A percentile compares a stretch with the other conserved stretches of the same genome.
These are phyloP conservation scores for Limtongia smithiae DNA, from an alignment of 805 yeast genomes.

Conservation along the genomic window DNA sequence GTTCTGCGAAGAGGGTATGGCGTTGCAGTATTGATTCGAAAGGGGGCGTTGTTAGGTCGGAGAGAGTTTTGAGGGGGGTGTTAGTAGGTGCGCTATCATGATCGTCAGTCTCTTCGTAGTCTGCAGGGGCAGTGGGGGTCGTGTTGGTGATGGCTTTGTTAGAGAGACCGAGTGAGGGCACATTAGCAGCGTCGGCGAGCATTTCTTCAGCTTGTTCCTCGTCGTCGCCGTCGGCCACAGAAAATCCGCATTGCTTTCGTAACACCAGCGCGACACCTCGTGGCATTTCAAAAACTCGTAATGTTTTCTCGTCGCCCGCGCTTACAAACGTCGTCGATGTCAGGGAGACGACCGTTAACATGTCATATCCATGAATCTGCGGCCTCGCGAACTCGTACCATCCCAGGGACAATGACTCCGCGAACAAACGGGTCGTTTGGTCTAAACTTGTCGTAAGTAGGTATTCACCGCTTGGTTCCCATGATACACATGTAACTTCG, in stretches of 20 bases:
- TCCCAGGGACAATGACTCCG: slow-evolving; percentile 48
- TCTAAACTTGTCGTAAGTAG: slow-evolving; percentile 55
- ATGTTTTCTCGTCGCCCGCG: slow-evolving; percentile 92
- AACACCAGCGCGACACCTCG: slow-evolving; percentile 66
- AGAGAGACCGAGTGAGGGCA: slow-evolving; percentile 90
- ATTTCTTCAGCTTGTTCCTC: slow-evolving; percentile 28
- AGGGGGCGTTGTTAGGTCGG: slow-evolving; percentile 58
- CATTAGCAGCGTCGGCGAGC: slow-evolving; percentile 78
- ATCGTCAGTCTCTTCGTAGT: slow-evolving; percentile 38
- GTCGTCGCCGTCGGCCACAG: slow-evolving; percentile 14
- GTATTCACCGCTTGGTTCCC: slow-evolving; percentile 44
- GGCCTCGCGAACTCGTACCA: slow-evolving; percentile 97
- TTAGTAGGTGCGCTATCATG: slow-evolving; percentile 33
- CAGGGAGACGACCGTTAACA: slow-evolving; percentile 72
- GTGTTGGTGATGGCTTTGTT: slow-evolving; percentile 71
- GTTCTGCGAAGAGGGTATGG: slow-evolving; percentile 90
- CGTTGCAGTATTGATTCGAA: slow-evolving; percentile 88
- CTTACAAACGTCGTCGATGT: slow-evolving; percentile 67
- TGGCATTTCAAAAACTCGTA: slow-evolving; percentile 87
- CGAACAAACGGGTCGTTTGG: slow-evolving; percentile 84
- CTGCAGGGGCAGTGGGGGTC: slow-evolving; percentile 44
- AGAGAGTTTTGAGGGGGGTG: slow-evolving; percentile 46
- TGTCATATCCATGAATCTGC: slow-evolving; percentile 96
- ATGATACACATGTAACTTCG: slow-evolving; percentile 71
- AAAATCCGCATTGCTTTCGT: slow-evolving; percentile 50